These are phyloP conservation scores for Cercospora zeina DNA, from an alignment of 2,329 filamentous ascomycete species.

Conservation along the genomic window DNA sequence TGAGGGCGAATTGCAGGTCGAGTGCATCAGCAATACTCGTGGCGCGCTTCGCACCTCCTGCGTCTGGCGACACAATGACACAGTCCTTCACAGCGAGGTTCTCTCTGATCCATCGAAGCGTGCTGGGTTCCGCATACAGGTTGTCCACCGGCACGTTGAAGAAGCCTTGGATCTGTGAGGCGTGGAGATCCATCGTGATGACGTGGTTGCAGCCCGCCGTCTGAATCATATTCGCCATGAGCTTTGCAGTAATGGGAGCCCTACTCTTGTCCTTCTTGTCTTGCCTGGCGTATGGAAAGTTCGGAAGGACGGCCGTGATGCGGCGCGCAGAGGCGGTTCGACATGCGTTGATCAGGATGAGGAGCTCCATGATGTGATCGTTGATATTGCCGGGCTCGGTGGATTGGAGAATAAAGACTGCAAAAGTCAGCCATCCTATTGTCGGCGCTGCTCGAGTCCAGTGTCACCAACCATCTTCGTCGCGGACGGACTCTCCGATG, in stretches of 20 bases:
- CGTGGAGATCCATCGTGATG: conserved; percentile 95
- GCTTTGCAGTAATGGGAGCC: conserved; percentile 92
- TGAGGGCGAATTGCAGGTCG: conserved; percentile 86
- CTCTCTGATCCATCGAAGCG: conserved; percentile 85
- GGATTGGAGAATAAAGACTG: conserved; percentile 92
- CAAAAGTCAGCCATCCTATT: conserved; percentile 9
- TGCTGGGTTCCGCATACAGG: conserved; percentile 90
- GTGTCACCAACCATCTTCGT: conserved; percentile 73
- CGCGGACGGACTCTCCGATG: conserved; percentile 91
- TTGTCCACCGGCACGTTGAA: conserved; percentile 83
- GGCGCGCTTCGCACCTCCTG: conserved; percentile 88
- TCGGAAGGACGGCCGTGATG: conserved; percentile 92
- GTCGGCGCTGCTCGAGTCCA: not conserved
- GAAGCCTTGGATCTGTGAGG: conserved; percentile 92
- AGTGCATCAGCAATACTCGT: conserved; percentile 91
- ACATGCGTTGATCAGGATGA: conserved; percentile 98
- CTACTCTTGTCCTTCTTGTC: conserved; percentile 97
- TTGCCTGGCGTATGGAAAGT: conserved; percentile 94
- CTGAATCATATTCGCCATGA: conserved; percentile 97
- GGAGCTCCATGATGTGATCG: conserved; percentile 94
- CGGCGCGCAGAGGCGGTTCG: conserved; percentile 80
- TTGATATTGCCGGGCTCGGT: conserved; percentile 96
- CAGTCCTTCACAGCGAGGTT: conserved; percentile 79
- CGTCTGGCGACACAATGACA: conserved; percentile 93
- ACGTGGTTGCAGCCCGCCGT: conserved; percentile 90